Conservation (phyloP, 2,329 filamentous ascomycete species). For the Hypoxylon rubiginosum region DNA sequence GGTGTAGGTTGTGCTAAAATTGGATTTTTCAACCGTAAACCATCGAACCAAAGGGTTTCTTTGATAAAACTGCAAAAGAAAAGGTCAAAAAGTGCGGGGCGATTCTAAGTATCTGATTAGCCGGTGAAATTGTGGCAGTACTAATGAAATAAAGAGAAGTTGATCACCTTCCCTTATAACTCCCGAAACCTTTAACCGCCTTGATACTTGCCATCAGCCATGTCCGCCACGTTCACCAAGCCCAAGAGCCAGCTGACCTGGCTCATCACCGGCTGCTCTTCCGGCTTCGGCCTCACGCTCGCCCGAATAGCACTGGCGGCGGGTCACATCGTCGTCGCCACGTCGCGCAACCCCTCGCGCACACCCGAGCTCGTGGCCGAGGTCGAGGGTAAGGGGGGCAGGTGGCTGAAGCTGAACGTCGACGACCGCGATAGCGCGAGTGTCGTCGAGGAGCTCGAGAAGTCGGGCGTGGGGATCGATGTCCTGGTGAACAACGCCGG, state of each 20-base stretch:
- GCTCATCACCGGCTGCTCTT: conserved; percentile 56
- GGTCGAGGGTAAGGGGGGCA: conserved; percentile 24
- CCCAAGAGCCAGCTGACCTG: conserved; percentile 44
- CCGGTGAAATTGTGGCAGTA: too few relatives aligned
- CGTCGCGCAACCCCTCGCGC: conserved; percentile 50
- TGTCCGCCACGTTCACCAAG: conserved; percentile 27
- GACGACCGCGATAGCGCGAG: conserved; percentile 42
- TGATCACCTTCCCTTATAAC: background rate
- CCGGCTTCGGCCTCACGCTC: conserved; percentile 55
- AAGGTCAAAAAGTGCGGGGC: too few relatives aligned
- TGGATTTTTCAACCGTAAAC: too few relatives aligned
- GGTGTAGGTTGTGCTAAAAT: too few relatives aligned
- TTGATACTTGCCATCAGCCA: background rate
- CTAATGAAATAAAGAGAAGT: too few relatives aligned
- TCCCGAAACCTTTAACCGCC: background rate
- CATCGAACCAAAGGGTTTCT: too few relatives aligned
- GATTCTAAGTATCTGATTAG: too few relatives aligned
- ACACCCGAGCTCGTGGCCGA: conserved; percentile 49
- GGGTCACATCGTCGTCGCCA: conserved; percentile 58
- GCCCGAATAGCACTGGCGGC: conserved; percentile 50
- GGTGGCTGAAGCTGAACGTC: conserved; percentile 52
- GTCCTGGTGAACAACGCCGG: too few relatives aligned
- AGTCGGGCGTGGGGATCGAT: conserved; percentile 52
- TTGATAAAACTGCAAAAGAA: too few relatives aligned
- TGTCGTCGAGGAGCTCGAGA: conserved; percentile 50